These are phyloP conservation scores for Asterella californica DNA, from an alignment of 225 moss, liverwort and hornwort species.

Conservation along the genomic window DNA sequence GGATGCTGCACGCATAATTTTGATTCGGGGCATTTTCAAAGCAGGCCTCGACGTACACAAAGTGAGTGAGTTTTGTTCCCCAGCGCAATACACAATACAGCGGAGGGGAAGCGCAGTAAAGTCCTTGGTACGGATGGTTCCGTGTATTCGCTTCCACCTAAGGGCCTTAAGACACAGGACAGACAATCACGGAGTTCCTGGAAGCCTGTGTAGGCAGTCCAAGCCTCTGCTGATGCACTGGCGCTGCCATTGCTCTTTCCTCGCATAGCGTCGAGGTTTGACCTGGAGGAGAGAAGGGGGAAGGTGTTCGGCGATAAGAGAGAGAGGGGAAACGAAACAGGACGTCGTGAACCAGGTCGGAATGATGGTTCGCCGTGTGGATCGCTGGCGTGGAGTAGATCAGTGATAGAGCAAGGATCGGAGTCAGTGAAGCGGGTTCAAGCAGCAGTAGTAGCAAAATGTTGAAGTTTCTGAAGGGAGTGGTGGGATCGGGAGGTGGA, in stretches of 20 bases:
- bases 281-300: not conserved
- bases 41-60: too few relatives aligned
- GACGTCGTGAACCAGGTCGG: not conserved
- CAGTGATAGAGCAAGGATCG: not conserved
- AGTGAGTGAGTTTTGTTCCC: too few relatives aligned
- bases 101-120: not conserved
- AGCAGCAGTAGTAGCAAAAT: slow-evolving; percentile 33
- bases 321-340: not conserved
- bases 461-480: slow-evolving; percentile 94
- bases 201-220: too few relatives aligned
- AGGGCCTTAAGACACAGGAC: not conserved
- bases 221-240: not conserved
- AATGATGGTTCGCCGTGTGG: not conserved
- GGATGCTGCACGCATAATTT: too few relatives aligned
- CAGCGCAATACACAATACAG: too few relatives aligned
- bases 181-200: not conserved
- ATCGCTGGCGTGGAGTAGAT: not conserved
- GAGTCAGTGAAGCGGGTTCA: not conserved
- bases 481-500: slow-evolving; percentile 88
- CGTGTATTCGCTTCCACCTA: not conserved
- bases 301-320: not conserved
- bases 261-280: slow-evolving; percentile 1
- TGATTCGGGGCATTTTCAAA: too few relatives aligned
- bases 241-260: not conserved
- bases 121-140: not conserved